Percentiles rank a stretch among this genome's conserved stretches.
phyloP scores from a whole-genome alignment of 2,329 filamentous ascomycete genomes.

The Epichloe glyceriae region DNA sequence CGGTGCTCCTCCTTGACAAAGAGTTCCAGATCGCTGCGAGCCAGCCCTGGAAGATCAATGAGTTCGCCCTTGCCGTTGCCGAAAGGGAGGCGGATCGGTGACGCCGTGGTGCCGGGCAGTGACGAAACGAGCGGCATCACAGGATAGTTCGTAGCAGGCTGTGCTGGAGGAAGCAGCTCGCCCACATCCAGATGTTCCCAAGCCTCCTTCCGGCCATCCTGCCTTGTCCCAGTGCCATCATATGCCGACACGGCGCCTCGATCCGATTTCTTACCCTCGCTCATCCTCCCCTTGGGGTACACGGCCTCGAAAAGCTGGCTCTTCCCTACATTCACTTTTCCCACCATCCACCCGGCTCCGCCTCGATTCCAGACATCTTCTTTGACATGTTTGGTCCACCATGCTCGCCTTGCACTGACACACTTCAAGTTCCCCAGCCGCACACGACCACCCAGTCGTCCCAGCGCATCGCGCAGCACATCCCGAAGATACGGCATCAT shows the following conservation, averaged over 20 bases:
- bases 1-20: constrained; percentile 57
- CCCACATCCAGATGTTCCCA: constrained; percentile 24
- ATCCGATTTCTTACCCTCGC: constrained; percentile 11
- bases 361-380: constrained; percentile 74
- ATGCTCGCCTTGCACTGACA: constrained; percentile 73
- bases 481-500: constrained; percentile 77
- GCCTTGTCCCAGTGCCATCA: constrained; percentile 4
- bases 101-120: constrained; percentile 85
- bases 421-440: constrained; percentile 78
- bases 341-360: constrained; percentile 87
- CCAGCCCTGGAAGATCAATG: constrained; percentile 80
- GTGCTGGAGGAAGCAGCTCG: constrained; percentile 63
- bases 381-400: constrained; percentile 84
- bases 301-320: constrained; percentile 80
- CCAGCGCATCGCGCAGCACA: constrained; percentile 65
- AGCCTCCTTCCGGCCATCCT: constrained; percentile 6
- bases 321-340: constrained; percentile 97
- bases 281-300: constrained; percentile 62
- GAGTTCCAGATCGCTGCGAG: constrained; percentile 57
- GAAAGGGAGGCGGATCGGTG: constrained; percentile 85
- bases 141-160: constrained; percentile 61
- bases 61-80: constrained; percentile 78
- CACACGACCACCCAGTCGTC: constrained; percentile 51
- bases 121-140: constrained; percentile 76
- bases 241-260: constrained; percentile 9